phyloP scores from a whole-genome alignment of 345 rosid genomes.

The Pelargonium nanum region DNA sequence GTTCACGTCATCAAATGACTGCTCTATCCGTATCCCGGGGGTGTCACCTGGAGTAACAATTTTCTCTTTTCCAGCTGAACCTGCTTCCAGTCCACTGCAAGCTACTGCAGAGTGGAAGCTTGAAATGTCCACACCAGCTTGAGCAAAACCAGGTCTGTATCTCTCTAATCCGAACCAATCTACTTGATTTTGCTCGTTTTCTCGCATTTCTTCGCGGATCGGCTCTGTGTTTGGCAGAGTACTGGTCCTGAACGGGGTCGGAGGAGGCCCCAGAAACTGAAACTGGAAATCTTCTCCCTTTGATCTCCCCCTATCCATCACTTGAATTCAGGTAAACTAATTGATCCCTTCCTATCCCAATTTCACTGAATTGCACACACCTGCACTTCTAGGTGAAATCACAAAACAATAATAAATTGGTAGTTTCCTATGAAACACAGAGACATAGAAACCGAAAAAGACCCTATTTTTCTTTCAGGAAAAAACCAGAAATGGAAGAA shows the following conservation, averaged over 20 bases:
- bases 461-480: background rate
- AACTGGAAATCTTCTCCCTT: conserved; percentile 16
- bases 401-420: background rate
- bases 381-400: background rate
- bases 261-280: conserved; percentile 38
- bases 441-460: background rate
- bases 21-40: background rate
- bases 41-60: background rate
- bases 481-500: no score
- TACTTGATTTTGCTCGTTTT: conserved; percentile 13
- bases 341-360: background rate
- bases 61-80: background rate
- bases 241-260: conserved; percentile 37
- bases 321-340: background rate
- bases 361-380: background rate
- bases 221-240: conserved; percentile 17
- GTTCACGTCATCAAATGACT: background rate
- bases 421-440: conserved; percentile 1
- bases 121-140: conserved; percentile 8
- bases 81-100: background rate
- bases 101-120: conserved; percentile 3
- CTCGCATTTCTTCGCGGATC: conserved; percentile 21
- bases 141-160: conserved; percentile 21
- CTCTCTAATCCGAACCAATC: conserved; percentile 18
- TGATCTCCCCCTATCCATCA: conserved; percentile 21